These are phyloP conservation scores for Xylaria sp. DNA, from an alignment of 2,329 filamentous ascomycete genomes.

Conservation along the genomic window DNA sequence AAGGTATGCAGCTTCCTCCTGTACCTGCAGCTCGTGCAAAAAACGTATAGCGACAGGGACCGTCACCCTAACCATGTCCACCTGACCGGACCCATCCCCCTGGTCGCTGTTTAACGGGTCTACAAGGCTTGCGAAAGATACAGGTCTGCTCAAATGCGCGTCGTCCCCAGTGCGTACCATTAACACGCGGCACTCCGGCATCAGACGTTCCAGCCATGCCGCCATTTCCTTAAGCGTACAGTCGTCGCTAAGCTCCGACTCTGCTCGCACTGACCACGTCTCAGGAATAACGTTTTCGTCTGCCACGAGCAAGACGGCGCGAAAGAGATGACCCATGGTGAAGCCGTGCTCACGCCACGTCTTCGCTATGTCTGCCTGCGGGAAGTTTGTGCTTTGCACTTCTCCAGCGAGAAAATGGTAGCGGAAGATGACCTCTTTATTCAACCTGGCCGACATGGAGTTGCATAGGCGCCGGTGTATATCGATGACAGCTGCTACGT, in stretches of 20 bases:
- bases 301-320: constrained; percentile 35
- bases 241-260: constrained; percentile 27
- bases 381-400: constrained; percentile 33
- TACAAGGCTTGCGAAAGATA: constrained; percentile 38
- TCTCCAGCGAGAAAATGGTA: constrained; percentile 30
- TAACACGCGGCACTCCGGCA: constrained; percentile 36
- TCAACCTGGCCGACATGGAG: constrained; percentile 33
- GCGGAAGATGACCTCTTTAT: constrained; percentile 35
- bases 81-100: constrained; percentile 34
- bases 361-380: constrained; percentile 35
- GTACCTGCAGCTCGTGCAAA: constrained; percentile 37
- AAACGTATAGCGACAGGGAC: constrained; percentile 38
- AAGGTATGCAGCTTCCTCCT: constrained; percentile 34
- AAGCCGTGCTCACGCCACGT: constrained; percentile 37
- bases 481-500: constrained; percentile 35
- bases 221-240: constrained; percentile 30
- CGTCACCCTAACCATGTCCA: constrained; percentile 36
- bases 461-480: constrained; percentile 36
- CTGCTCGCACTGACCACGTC: constrained; percentile 31
- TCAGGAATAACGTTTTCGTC: constrained; percentile 37
- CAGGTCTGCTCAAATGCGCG: constrained; percentile 35
- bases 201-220: constrained; percentile 35
- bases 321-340: constrained; percentile 36
- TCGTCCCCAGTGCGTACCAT: constrained; percentile 36
- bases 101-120: constrained; percentile 36